phyloP scores from a whole-genome alignment of 2,329 filamentous ascomycete species.

The Septoria linicola region DNA sequence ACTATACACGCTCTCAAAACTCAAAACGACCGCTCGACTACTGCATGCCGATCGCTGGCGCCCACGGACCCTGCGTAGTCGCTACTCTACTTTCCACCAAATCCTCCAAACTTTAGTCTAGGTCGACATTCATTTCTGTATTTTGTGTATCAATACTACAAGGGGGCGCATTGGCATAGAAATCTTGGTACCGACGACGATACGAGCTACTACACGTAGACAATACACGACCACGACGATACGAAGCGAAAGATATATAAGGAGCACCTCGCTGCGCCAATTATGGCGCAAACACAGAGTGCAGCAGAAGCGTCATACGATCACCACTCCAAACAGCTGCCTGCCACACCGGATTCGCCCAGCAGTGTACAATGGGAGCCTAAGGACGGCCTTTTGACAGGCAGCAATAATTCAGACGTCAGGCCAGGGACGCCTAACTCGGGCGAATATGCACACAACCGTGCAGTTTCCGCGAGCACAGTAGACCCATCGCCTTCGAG shows the following conservation, averaged over 20 bases:
- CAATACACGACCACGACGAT: background rate
- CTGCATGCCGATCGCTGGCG: conserved; percentile 4
- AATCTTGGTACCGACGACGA: conserved; percentile 1
- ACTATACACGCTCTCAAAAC: background rate
- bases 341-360: conserved; percentile 10
- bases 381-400: conserved; percentile 6
- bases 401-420: conserved; percentile 1
- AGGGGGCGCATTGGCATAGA: background rate
- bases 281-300: conserved; percentile 14
- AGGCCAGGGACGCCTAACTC: conserved; percentile 19
- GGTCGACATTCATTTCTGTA: conserved; percentile 5
- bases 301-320: conserved; percentile 7
- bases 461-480: conserved; percentile 21
- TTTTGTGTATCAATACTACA: background rate
- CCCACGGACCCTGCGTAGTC: conserved; percentile 11
- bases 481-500: conserved; percentile 21
- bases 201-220: conserved; percentile 1
- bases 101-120: no score
- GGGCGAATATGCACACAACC: conserved; percentile 19
- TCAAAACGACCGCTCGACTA: background rate
- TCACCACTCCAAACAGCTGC: conserved; percentile 9
- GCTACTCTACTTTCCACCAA: background rate
- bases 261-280: background rate
- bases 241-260: background rate
- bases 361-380: conserved; percentile 12